Percentiles rank a stretch among this genome's conserved stretches.
phyloP scores from a whole-genome alignment of 768 basidiomycete species.

The Lentinula boryana region DNA sequence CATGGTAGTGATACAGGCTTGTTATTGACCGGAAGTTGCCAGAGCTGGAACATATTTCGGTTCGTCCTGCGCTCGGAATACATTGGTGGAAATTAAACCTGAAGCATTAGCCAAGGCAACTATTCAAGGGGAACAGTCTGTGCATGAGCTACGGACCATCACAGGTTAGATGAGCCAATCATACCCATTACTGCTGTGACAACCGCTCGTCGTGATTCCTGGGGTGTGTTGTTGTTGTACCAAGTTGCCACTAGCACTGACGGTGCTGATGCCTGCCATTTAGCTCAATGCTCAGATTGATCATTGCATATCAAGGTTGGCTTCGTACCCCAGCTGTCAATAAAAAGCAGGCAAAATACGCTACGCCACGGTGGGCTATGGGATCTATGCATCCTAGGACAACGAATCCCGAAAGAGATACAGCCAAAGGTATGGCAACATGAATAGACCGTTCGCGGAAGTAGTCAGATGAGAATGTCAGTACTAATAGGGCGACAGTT shows the following conservation, averaged over 20 bases:
- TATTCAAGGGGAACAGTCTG: slow-evolving; percentile 8
- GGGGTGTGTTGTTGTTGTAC: slow-evolving; percentile 46
- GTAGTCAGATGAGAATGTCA: slow-evolving; percentile 47
- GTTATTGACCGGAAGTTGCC: slow-evolving; percentile 32
- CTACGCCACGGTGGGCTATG: slow-evolving; percentile 30
- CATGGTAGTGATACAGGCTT: not conserved
- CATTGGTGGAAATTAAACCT: slow-evolving; percentile 46
- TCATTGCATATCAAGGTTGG: not conserved
- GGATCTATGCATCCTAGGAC: slow-evolving; percentile 41
- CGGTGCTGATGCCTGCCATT: slow-evolving; percentile 36
- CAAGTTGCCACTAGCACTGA: slow-evolving; percentile 39
- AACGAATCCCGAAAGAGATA: slow-evolving; percentile 32
- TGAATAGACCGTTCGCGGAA: slow-evolving; percentile 47
- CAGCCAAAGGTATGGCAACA: slow-evolving; percentile 37
- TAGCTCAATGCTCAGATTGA: not conserved
- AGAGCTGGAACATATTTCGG: slow-evolving; percentile 45
- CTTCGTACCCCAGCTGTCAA: slow-evolving; percentile 39
- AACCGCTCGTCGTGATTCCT: slow-evolving; percentile 41
- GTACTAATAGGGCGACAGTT: slow-evolving; percentile 35
- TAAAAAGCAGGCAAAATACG: slow-evolving; percentile 53
- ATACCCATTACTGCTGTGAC: slow-evolving; percentile 47
- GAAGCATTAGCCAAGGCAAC: slow-evolving; percentile 43
- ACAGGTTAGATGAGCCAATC: slow-evolving; percentile 3
- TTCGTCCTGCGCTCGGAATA: slow-evolving; percentile 44
- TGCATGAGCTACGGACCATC: not conserved